Conservation (phyloP, 306 rosid species). For the Glycyrrhiza uralensis region DNA sequence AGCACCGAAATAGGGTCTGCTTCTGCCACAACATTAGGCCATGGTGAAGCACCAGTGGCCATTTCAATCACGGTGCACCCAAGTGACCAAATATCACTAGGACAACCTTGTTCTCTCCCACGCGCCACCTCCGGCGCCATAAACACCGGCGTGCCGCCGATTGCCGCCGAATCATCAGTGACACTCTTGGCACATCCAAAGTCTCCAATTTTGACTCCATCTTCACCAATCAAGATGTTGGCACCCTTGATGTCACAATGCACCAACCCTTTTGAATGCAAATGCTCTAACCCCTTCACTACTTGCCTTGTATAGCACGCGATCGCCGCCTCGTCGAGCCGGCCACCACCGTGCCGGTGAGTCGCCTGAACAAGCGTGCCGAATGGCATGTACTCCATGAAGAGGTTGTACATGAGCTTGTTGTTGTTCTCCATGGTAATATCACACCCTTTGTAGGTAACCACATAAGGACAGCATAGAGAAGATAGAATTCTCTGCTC, state of each 20-base stretch:
- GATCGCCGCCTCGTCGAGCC: constrained; percentile 31
- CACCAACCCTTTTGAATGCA: constrained; percentile 66
- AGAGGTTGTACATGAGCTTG: constrained; percentile 54
- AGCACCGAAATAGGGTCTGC: constrained; percentile 57
- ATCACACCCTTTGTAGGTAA: constrained; percentile 61
- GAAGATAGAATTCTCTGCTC: constrained; percentile 66
- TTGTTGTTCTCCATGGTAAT: constrained; percentile 49
- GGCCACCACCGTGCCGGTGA: constrained; percentile 47
- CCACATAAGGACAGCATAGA: constrained; percentile 52
- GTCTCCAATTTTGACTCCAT: constrained; percentile 75
- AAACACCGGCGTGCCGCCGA: constrained; percentile 78
- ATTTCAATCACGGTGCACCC: constrained; percentile 87
- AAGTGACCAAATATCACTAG: constrained; percentile 85
- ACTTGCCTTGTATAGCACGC: constrained; percentile 43
- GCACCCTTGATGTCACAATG: constrained; percentile 91
- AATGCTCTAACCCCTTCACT: constrained; percentile 55
- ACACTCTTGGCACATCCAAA: constrained; percentile 73
- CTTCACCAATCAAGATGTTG: constrained; percentile 56
- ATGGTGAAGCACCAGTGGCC: constrained; percentile 58
- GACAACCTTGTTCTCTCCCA: constrained; percentile 66
- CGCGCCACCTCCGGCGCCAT: constrained; percentile 96
- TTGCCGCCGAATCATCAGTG: background rate
- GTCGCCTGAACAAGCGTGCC: constrained; percentile 48
- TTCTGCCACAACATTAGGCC: constrained; percentile 60
- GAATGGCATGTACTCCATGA: constrained; percentile 66